Evolutionary conservation across 495 filamentous ascomycete genomes (phyloP), one percentile per base, ranked within the genome.

Genomic region (Aspergillus sclerotiicarbonarius): DNA sequence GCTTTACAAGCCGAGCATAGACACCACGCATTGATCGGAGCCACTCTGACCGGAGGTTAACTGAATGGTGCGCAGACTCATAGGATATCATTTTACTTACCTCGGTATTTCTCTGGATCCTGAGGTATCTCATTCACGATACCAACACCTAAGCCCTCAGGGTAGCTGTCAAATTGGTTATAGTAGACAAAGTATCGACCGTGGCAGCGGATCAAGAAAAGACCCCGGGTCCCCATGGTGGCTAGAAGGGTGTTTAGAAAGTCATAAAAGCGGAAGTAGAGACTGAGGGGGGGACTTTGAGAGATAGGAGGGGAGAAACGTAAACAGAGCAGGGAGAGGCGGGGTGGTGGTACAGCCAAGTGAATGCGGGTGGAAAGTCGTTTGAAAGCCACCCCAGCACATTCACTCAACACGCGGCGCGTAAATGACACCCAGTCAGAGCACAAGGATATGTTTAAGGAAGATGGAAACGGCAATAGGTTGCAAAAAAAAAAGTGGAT

Each of bases 161-260:
- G 68, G 48, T 70, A 70, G 51, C 64, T 69, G 51, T 72, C 70
- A 0, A 16, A 71, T 6, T 66, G 62, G 35, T 72, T 71, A 55
- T 68, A 67, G 59, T 67, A 67, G 48, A 62, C 56, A 43, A 66
- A 71, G 48, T 66, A 70, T 53, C 67, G 55, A 39, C 70, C 65
- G 25, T 56, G 58, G 48, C 63, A 68, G 37, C 63, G 65, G 50
- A 68, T 32, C 37, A 69, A 62, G 12, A 63, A 15, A 21, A 67
- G 59, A 2, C 67, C 71, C 53, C 62, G 61, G 15, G 66, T 69
- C 4, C 66, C 67, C 66, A 63, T 68, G 16, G 35, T 48, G 32
- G 16, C 15, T 49, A 33, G 41, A 19, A 43, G 6, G 29, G 16
- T 13, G 44, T 31, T 20, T 29, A 18, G 51, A 16, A 21, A 20